Evolutionary conservation across 441 rosid genomes (phyloP), one percentile per base, ranked within the genome.

Genomic region (Isatis lusitanica): DNA sequence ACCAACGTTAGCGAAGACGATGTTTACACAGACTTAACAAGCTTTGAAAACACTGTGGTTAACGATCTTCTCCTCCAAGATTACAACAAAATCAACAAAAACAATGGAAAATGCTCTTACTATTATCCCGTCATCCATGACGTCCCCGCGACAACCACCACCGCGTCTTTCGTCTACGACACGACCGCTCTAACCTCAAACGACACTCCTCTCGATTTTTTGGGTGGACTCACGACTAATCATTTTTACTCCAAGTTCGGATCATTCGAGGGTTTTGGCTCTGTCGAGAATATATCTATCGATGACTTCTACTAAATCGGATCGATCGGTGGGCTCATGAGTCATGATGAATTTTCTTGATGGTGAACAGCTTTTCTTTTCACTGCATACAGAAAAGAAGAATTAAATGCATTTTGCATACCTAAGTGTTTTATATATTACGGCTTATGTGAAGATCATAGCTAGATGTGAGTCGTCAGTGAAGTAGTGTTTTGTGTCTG

Each of bases 121-220:
- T 74, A 76, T 73, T 83, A 87, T 74, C 96, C 92, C 0, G 56
- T 68, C 26, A 65, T 82, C 68, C 87, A 85, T 11, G 84, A 83
- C 7, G 31, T 44, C 31, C 48, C 75, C 21, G 31, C 79, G 3
- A 21, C 51, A 26, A 82, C 82, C 26, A 83, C 46, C 21, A 33
- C 70, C 13, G n/a, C 62, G 73, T 87, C 99, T 1, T 95, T 88
- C 33, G 78, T 95, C 75, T 95, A 95, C 17, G 99, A 95, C 83
- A 91, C 97, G 17, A 83, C 90, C 48, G 83, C 73, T 42, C 18
- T 77, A 36, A 64, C 89, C 81, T 81, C 93, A 2, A 80, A 88
- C 31, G 94, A 89, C 75, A 85, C 86, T 3, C 94, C 97, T 1
- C 89, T 93, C n/a, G 99, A 95, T 79, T 93, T 87, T 74, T 81